phyloP scores from a whole-genome alignment of 495 filamentous ascomycete species.

The Penicillium alfredii region DNA sequence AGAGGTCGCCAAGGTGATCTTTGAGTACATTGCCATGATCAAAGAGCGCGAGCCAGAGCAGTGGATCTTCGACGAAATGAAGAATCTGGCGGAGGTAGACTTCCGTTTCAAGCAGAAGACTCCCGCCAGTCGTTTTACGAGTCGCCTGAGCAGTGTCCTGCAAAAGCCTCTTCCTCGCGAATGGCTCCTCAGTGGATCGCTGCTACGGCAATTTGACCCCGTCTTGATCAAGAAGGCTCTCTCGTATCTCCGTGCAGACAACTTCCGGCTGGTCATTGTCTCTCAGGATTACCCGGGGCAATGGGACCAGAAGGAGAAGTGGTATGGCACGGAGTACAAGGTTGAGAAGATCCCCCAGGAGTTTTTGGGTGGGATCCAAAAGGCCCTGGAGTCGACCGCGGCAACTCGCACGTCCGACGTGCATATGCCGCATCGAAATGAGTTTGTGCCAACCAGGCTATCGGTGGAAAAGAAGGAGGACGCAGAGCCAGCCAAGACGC shows the following conservation, averaged over 20 bases:
- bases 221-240: constrained; percentile 69
- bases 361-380: constrained; percentile 61
- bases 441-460: constrained; percentile 91
- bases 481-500: constrained; percentile 62
- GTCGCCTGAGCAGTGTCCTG: constrained; percentile 75
- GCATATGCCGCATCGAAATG: constrained; percentile 87
- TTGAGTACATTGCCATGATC: constrained; percentile 90
- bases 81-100: constrained; percentile 81
- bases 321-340: constrained; percentile 96
- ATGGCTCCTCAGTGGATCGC: constrained; percentile 73
- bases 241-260: constrained; percentile 73
- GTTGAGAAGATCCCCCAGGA: constrained; percentile 73
- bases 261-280: constrained; percentile 77
- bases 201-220: constrained; percentile 73
- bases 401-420: constrained; percentile 60
- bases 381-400: constrained; percentile 52
- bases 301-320: constrained; percentile 88
- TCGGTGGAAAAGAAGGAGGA: constrained; percentile 93
- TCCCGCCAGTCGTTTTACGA: constrained; percentile 81
- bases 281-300: constrained; percentile 75
- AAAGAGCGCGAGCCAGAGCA: constrained; percentile 73
- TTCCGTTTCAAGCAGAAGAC: constrained; percentile 94
- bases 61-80: constrained; percentile 92
- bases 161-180: constrained; percentile 82
- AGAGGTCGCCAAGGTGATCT: constrained; percentile 80